phyloP scores from a whole-genome alignment of 2,329 filamentous ascomycete genomes.

The Helminthosporium solani region DNA sequence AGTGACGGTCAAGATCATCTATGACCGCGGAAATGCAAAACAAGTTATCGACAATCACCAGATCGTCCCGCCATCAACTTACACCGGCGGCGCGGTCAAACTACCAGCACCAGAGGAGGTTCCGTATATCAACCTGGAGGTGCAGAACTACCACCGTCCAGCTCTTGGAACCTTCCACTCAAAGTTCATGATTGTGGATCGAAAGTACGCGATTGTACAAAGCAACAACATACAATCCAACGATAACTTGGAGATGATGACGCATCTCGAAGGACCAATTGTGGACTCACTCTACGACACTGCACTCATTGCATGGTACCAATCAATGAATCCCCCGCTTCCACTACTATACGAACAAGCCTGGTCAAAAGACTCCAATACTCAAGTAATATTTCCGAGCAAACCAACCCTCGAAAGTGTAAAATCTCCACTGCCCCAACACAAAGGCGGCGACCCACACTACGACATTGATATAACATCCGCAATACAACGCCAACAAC shows the following conservation, averaged over 20 bases:
- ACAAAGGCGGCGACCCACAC: slow-evolving; percentile 60
- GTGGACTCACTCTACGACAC: slow-evolving; percentile 76
- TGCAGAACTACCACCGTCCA: slow-evolving; percentile 70
- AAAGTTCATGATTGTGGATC: slow-evolving; percentile 77
- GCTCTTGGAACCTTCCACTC: slow-evolving; percentile 73
- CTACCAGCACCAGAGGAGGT: slow-evolving; percentile 66
- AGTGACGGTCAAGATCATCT: slow-evolving; percentile 71
- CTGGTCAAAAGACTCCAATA: slow-evolving; percentile 31
- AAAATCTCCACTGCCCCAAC: slow-evolving; percentile 54
- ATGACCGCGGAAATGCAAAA: slow-evolving; percentile 67
- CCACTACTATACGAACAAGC: slow-evolving; percentile 58
- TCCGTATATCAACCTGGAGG: slow-evolving; percentile 69
- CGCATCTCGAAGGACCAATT: slow-evolving; percentile 72
- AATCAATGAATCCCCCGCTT: slow-evolving; percentile 59
- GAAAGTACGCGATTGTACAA: slow-evolving; percentile 67
- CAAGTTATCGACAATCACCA: slow-evolving; percentile 68
- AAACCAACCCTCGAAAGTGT: not conserved
- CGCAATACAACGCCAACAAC: slow-evolving; percentile 64
- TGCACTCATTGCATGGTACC: slow-evolving; percentile 71
- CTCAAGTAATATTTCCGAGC: slow-evolving; percentile 11
- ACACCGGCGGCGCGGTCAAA: slow-evolving; percentile 55
- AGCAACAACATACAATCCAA: slow-evolving; percentile 80
- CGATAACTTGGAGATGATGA: slow-evolving; percentile 80
- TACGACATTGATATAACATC: slow-evolving; percentile 63
- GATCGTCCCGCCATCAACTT: slow-evolving; percentile 58